These are phyloP conservation scores for Cordyceps pruinosa DNA, from an alignment of 2,329 filamentous ascomycete species.

Conservation along the genomic window DNA sequence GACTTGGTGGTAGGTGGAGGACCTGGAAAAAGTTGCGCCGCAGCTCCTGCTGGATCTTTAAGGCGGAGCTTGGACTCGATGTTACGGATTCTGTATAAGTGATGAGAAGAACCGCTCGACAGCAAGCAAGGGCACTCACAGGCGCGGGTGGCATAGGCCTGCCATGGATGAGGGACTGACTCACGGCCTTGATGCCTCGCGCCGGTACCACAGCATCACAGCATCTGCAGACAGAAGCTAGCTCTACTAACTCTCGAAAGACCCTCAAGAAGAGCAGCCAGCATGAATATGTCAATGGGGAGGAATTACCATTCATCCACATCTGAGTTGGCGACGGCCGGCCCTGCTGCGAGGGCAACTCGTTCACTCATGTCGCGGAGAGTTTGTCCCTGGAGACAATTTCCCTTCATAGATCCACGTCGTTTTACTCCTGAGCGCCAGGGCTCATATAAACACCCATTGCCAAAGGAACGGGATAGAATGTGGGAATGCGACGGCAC, in stretches of 20 bases:
- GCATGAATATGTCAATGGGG: not conserved
- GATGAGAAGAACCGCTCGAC: not conserved
- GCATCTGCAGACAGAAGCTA: too few relatives aligned
- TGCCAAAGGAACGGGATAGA: not conserved
- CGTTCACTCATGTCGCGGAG: not conserved
- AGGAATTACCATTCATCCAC: not conserved
- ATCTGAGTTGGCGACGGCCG: not conserved
- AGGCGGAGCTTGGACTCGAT: constrained; percentile 17
- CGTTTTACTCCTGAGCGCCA: not conserved
- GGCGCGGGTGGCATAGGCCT: too few relatives aligned
- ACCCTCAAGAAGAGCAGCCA: too few relatives aligned
- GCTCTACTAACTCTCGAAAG: not conserved
- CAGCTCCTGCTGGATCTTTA: constrained; percentile 83
- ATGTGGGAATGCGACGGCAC: not conserved
- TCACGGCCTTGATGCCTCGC: not conserved
- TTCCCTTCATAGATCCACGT: too few relatives aligned
- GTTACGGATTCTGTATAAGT: not conserved
- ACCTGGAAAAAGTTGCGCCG: constrained; percentile 80
- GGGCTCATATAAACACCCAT: not conserved
- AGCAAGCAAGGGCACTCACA: too few relatives aligned
- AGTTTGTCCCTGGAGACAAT: not conserved
- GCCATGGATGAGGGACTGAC: not conserved
- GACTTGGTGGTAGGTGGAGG: constrained; percentile 57
- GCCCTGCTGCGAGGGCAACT: not conserved
- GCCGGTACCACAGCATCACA: not conserved